A percentile compares a stretch with the other conserved stretches of the same genome.
Conservation (phyloP, 495 filamentous ascomycete genomes). For the Neurospora sp. region DNA sequence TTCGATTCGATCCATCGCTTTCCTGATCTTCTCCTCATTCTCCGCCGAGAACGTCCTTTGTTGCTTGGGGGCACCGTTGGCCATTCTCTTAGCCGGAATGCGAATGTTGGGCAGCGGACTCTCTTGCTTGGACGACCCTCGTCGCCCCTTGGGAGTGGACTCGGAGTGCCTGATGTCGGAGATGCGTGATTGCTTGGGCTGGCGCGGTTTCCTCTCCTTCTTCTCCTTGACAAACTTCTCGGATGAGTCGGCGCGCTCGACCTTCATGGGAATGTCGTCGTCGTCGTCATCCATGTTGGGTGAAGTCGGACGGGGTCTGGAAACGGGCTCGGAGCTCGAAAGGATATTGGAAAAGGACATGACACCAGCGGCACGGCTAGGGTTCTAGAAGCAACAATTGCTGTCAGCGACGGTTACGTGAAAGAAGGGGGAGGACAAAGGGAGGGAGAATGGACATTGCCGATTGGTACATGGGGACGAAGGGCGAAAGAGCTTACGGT, state of each 20-base stretch:
- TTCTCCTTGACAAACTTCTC: constrained; percentile 19
- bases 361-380: constrained; percentile 61
- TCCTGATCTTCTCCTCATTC: constrained; percentile 58
- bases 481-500: constrained; percentile 27
- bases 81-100: constrained; percentile 39
- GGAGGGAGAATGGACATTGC: background rate
- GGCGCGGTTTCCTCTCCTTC: constrained; percentile 25
- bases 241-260: constrained; percentile 1
- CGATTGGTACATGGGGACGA: background rate
- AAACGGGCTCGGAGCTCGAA: constrained; percentile 56
- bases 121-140: constrained; percentile 32
- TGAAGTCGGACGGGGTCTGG: constrained; percentile 36
- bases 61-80: constrained; percentile 41
- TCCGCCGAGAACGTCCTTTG: constrained; percentile 45
- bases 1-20: constrained; percentile 57
- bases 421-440: background rate
- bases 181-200: constrained; percentile 35
- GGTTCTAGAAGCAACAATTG: constrained; percentile 36
- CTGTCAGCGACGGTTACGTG: constrained; percentile 1
- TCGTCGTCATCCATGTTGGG: constrained; percentile 21
- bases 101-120: constrained; percentile 35
- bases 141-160: constrained; percentile 29
- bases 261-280: constrained; percentile 9
- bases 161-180: constrained; percentile 29
- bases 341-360: constrained; percentile 92